Evolutionary conservation across 345 rosid genomes (phyloP).

Genomic region (Cardiospermum halicacabum): DNA sequence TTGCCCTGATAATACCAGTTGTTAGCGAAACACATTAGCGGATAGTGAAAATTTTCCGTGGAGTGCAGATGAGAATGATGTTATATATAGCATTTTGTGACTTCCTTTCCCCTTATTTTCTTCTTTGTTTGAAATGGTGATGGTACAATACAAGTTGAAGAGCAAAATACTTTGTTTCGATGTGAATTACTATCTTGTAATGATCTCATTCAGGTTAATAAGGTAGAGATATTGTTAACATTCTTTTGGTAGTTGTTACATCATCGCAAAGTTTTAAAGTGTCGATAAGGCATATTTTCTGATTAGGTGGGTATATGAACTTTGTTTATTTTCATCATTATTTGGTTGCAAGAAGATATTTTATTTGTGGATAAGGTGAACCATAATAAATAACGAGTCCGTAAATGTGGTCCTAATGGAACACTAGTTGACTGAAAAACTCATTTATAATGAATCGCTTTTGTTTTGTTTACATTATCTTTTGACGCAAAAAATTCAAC

Average conservation of each 20-base stretch:
- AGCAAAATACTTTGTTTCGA: constrained; percentile 7
- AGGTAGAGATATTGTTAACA: background rate
- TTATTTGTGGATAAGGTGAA: too few relatives aligned
- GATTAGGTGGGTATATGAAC: too few relatives aligned
- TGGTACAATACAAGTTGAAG: background rate
- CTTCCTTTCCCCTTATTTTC: background rate
- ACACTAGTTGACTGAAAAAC: too few relatives aligned
- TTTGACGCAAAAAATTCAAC: too few relatives aligned
- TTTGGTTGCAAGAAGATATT: too few relatives aligned
- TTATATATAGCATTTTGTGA: constrained; percentile 8
- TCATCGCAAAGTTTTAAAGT: too few relatives aligned
- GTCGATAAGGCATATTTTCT: too few relatives aligned
- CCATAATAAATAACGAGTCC: too few relatives aligned
- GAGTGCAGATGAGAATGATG: constrained; percentile 6
- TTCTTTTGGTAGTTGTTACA: background rate
- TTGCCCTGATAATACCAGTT: background rate
- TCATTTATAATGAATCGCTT: too few relatives aligned
- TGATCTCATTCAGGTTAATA: background rate
- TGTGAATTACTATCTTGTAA: constrained; percentile 13
- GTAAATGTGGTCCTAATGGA: too few relatives aligned
- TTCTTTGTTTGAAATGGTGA: background rate
- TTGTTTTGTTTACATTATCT: background rate
- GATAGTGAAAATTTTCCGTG: background rate
- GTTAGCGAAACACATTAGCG: background rate
- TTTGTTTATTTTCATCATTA: too few relatives aligned